These are phyloP conservation scores for Lyophyllum decastes DNA, from an alignment of 768 basidiomycete genomes.

Conservation along the genomic window DNA sequence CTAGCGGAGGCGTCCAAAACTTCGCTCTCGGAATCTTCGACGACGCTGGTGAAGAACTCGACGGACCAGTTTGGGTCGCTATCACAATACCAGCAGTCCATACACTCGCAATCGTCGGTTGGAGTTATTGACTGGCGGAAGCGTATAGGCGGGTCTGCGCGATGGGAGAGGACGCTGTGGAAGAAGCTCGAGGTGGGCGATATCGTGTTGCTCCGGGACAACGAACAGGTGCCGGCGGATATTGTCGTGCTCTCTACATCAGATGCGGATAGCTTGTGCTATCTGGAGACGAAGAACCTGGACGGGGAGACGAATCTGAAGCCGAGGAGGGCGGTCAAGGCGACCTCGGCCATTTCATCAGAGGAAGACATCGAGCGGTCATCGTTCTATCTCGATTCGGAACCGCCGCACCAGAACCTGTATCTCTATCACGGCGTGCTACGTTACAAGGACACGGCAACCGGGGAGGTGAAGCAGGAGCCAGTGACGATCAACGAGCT, in stretches of 20 bases:
- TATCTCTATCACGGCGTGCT: conserved; percentile 90
- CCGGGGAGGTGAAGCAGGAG: conserved; percentile 59
- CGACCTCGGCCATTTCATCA: conserved; percentile 71
- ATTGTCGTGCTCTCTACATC: conserved; percentile 91
- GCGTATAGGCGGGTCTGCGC: conserved; percentile 66
- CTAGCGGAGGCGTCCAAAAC: conserved; percentile 33
- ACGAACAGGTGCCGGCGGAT: conserved; percentile 97
- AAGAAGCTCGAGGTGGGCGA: conserved; percentile 99
- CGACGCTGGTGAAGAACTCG: conserved; percentile 27
- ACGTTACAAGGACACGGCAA: conserved; percentile 61
- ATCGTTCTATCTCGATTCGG: conserved; percentile 87
- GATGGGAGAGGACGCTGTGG: conserved; percentile 97
- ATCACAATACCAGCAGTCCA: conserved; percentile 56
- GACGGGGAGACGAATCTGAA: conserved; percentile 99
- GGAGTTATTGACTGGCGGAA: conserved; percentile 86
- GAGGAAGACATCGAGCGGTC: conserved; percentile 92
- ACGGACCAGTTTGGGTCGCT: conserved; percentile 41
- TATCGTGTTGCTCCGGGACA: conserved; percentile 84
- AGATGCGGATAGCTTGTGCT: conserved; percentile 89
- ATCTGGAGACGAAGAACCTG: conserved; percentile 96
- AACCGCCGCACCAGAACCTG: conserved; percentile 91
- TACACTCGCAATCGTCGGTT: conserved; percentile 53
- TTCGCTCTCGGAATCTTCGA: conserved; percentile 36
- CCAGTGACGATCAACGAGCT: conserved; percentile 90
- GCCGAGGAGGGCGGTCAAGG: conserved; percentile 72